phyloP scores from a whole-genome alignment of 2,329 filamentous ascomycete species.

The Drechmeria coniospora region DNA sequence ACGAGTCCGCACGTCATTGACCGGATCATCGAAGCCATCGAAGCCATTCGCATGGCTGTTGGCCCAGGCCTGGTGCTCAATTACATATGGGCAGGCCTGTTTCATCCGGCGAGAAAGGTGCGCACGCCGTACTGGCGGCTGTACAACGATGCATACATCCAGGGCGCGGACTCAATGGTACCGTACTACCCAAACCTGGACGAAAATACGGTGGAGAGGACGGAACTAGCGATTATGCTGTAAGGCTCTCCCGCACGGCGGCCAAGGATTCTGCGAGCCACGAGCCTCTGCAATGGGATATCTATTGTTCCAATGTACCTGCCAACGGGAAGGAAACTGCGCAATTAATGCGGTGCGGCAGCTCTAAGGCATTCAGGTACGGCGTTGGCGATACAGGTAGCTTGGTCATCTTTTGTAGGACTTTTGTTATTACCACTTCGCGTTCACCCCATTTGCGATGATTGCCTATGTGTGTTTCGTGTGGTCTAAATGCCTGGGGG shows the following conservation, averaged over 20 bases:
- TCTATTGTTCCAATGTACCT: too few species aligned
- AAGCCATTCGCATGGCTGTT: constrained; percentile 85
- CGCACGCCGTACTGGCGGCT: constrained; percentile 89
- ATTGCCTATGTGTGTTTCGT: too few species aligned
- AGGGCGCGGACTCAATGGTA: constrained; percentile 84
- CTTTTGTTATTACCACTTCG: too few species aligned
- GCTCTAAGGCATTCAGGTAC: constrained; percentile 1
- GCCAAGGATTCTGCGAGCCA: not conserved
- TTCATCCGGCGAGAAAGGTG: constrained; percentile 93
- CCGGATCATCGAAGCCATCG: constrained; percentile 91
- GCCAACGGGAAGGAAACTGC: too few species aligned
- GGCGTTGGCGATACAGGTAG: constrained; percentile 1
- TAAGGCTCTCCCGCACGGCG: constrained; percentile 28
- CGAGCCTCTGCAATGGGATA: too few species aligned
- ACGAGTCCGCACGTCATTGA: constrained; percentile 98
- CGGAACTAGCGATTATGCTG: constrained; percentile 71
- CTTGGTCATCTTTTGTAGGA: too few species aligned
- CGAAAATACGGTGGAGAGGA: constrained; percentile 62
- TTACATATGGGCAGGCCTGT: constrained; percentile 94
- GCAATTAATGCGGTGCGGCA: too few species aligned
- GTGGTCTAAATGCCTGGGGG: too few species aligned
- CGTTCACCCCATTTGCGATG: too few species aligned
- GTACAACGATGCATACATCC: constrained; percentile 95
- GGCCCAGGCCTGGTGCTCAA: constrained; percentile 90
- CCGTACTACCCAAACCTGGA: constrained; percentile 86